Conservation (phyloP, 768 basidiomycete genomes). For the Macrolepiota dolichaula region DNA sequence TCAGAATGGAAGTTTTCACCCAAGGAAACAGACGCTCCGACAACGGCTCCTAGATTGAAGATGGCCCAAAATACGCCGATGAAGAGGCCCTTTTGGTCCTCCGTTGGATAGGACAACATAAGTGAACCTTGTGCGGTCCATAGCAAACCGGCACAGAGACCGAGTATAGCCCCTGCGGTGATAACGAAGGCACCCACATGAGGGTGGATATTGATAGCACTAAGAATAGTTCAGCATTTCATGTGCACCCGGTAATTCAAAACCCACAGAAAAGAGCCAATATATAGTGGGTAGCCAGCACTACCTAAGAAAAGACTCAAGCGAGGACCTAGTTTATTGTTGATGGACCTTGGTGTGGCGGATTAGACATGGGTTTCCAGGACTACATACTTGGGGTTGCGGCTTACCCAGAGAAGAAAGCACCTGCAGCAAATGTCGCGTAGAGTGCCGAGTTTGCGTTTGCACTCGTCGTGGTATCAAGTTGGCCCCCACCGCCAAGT, state of each 20-base stretch:
- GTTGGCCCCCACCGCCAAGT: conserved; percentile 74
- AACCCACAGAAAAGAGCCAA: conserved; percentile 66
- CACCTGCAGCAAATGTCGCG: conserved; percentile 40
- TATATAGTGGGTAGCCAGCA: conserved; percentile 71
- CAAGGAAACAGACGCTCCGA: conserved; percentile 71
- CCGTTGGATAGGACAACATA: conserved; percentile 81
- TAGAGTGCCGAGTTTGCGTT: conserved; percentile 72
- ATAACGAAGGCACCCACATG: conserved; percentile 61
- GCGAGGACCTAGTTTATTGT: conserved; percentile 73
- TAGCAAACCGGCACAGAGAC: conserved; percentile 63
- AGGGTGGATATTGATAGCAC: conserved; percentile 67
- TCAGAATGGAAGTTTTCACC: conserved; percentile 64
- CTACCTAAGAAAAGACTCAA: conserved; percentile 72
- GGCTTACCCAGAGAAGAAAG: conserved; percentile 54
- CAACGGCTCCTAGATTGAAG: conserved; percentile 78
- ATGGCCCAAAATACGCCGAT: conserved; percentile 82
- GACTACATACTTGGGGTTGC: neutral
- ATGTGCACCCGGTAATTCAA: neutral
- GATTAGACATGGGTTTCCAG: neutral
- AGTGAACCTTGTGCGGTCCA: conserved; percentile 86
- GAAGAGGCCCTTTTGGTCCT: conserved; percentile 68
- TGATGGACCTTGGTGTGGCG: conserved; percentile 50
- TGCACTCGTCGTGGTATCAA: conserved; percentile 59
- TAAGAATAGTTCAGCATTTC: conserved; percentile 21
- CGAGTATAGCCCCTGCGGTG: conserved; percentile 68